These are phyloP conservation scores for Penicillium crustosum DNA, from an alignment of 2,329 filamentous ascomycete genomes.

Conservation along the genomic window DNA sequence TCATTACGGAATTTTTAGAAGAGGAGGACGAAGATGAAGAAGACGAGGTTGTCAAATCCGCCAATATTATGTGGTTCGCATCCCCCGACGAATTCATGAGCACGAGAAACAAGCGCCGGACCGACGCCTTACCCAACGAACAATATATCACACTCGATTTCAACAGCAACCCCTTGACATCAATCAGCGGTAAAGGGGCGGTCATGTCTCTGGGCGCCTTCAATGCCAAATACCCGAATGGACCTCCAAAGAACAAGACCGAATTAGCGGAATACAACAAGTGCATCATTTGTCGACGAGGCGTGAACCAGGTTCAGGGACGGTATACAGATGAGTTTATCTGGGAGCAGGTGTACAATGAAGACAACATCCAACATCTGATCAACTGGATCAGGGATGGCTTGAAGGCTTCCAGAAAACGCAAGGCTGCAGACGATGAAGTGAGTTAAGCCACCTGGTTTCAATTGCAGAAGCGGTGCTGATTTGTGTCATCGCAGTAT, in stretches of 20 bases:
- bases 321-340: constrained; percentile 89
- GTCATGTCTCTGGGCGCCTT: constrained; percentile 74
- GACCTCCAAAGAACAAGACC: constrained; percentile 63
- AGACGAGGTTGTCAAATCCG: constrained; percentile 60
- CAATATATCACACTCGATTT: constrained; percentile 86
- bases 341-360: constrained; percentile 82
- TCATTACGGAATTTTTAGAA: constrained; percentile 79
- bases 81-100: constrained; percentile 85
- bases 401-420: constrained; percentile 66
- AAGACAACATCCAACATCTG: constrained; percentile 63
- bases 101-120: constrained; percentile 77
- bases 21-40: constrained; percentile 67
- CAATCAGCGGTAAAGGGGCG: constrained; percentile 85
- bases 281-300: constrained; percentile 84
- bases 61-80: constrained; percentile 89
- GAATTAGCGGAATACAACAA: constrained; percentile 74
- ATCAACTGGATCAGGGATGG: constrained; percentile 64
- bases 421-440: constrained; percentile 41
- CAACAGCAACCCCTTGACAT: constrained; percentile 81
- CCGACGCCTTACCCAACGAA: constrained; percentile 81
- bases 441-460: constrained; percentile 27
- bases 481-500: constrained; percentile 31
- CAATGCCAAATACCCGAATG: constrained; percentile 67
- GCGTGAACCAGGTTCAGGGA: constrained; percentile 83
- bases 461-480: background rate